Evolutionary conservation across 208 protist genomes (phyloP), one percentile per base, ranked within the genome.

Genomic region (Strigomonas galati): DNA sequence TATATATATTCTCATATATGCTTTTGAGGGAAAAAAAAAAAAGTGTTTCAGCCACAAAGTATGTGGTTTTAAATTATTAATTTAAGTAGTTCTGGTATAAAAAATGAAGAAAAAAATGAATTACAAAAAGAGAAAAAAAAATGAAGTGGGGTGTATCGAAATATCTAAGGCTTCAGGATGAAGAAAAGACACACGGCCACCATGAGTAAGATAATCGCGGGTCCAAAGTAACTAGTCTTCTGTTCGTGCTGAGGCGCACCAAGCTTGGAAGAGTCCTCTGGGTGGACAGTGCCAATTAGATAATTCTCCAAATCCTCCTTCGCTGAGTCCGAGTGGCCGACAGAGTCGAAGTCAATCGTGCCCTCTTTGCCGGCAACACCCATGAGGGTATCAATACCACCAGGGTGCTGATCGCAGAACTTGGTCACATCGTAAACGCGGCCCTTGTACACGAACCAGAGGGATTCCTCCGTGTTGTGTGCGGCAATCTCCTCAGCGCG

Each of bases 391-490:
- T 94, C 91, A 10, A 80, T 73, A 52, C 92, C 91, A 40, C 94
- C 94, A n/a, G 94, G 91, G 74, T 98, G 92, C 56, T 83, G 64
- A 64, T 94, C 81, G 44, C 91, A 76, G 62, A 95, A 98, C 55
- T 81, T 79, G 17, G 82, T 92, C 26, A 97, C 67, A 37, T 93
- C 78, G 61, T 94, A 95, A 10, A 97, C 89, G 66, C 94, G 94
- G 52, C 78, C 76, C 63, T 97, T 72, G 51, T 90, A 85, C 55
- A 92, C 80, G 32, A 97, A 78, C 89, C 89, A 97, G 30, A 91
- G 53, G 58, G 92, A 82, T 7, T 81, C 62, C 62, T 91, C 81
- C 2, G 73, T 79, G 6, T 61, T 72, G 75, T 95, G 85, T 64
- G 84, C 77, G 57, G 48, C 62, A 46, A 95, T 70, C 71, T 97